Conservation (phyloP, 2,329 filamentous ascomycete species). For the Hysterium pulicare region DNA sequence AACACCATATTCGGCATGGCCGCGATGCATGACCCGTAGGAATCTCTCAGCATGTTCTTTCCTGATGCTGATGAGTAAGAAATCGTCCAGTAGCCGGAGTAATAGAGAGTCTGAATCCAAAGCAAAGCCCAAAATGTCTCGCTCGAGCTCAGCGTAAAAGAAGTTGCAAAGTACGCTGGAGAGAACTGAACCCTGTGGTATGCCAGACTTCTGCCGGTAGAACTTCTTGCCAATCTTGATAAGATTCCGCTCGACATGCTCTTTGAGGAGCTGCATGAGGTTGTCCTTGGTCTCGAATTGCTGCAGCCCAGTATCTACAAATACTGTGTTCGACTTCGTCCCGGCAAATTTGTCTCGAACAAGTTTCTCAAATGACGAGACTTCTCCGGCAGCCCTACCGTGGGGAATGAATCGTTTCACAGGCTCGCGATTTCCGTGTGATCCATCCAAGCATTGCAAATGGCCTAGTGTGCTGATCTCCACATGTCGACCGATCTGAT, state of each 20-base stretch:
- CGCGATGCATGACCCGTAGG: conserved; percentile 73
- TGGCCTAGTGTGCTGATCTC: conserved; percentile 58
- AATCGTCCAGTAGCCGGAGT: conserved; percentile 86
- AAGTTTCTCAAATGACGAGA: conserved; percentile 30
- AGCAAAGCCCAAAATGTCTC: conserved; percentile 65
- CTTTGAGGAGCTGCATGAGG: conserved; percentile 66
- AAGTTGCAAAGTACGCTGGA: conserved; percentile 89
- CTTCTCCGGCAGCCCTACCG: conserved; percentile 28
- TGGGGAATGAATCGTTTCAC: conserved; percentile 41
- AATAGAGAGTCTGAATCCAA: conserved; percentile 60
- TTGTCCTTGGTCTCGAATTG: conserved; percentile 55
- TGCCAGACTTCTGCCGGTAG: conserved; percentile 83
- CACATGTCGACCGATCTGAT: conserved; percentile 70
- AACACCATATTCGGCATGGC: conserved; percentile 77
- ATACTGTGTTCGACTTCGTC: conserved; percentile 62
- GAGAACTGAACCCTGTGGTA: conserved; percentile 88
- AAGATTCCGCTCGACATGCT: conserved; percentile 82
- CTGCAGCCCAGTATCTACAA: conserved; percentile 66
- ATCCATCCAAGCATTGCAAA: conserved; percentile 28
- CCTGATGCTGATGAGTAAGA: conserved; percentile 78
- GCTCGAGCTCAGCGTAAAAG: conserved; percentile 88
- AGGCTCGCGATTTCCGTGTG: conserved; percentile 28
- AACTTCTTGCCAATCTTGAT: conserved; percentile 85
- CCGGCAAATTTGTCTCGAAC: conserved; percentile 27
- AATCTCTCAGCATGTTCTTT: conserved; percentile 66